These are phyloP conservation scores for Leishmania tarentolae DNA, from an alignment of 208 protist genomes.

Conservation along the genomic window DNA sequence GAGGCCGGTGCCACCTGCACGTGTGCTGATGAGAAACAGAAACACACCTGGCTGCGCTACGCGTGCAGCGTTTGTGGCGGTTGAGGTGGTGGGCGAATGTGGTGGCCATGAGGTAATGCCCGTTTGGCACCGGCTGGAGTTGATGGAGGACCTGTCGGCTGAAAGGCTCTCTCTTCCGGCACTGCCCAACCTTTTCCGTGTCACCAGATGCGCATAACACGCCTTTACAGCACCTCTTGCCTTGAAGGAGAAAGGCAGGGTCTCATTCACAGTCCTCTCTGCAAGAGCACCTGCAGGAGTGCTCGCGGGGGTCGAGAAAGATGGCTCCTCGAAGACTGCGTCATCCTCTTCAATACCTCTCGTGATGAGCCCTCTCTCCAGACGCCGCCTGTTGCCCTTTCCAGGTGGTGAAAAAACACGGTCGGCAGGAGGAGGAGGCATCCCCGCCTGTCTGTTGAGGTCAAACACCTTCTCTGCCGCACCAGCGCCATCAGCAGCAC, in stretches of 20 bases:
- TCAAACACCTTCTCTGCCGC: neutral
- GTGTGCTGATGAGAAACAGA: constrained; percentile 93
- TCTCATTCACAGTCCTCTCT: neutral
- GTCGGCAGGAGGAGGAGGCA: neutral
- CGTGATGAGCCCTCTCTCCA: neutral
- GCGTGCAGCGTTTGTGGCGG: neutral
- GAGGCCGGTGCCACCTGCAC: constrained; percentile 95
- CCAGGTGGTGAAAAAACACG: neutral
- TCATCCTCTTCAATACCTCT: neutral
- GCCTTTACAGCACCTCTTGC: neutral
- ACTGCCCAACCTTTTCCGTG: neutral
- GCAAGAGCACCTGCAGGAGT: neutral
- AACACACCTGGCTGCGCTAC: constrained; percentile 51
- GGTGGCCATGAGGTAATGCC: neutral
- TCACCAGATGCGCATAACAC: neutral
- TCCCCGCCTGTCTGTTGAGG: neutral
- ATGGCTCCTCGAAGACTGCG: neutral
- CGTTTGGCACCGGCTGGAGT: neutral
- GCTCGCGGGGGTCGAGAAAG: neutral
- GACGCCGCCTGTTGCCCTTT: neutral
- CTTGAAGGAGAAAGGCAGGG: neutral
- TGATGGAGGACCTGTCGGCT: neutral
- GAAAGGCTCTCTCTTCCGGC: neutral
- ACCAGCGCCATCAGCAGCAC: neutral
- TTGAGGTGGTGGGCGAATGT: neutral